These are phyloP conservation scores for Amphirosellinia nigrospora DNA, from an alignment of 495 filamentous ascomycete genomes.

Conservation along the genomic window DNA sequence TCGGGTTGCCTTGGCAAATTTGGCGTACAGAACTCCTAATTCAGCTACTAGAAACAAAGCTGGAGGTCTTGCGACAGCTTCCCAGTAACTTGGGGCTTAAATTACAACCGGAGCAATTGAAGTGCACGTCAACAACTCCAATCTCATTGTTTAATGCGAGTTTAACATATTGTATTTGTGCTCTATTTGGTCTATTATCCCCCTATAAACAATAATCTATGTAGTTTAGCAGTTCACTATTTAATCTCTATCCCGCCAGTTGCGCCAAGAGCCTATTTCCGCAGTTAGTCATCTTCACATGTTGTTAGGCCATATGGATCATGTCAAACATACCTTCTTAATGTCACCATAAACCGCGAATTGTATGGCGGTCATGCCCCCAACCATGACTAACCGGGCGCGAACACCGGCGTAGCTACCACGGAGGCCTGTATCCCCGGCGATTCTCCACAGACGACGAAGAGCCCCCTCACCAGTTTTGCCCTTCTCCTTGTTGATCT, in stretches of 20 bases:
- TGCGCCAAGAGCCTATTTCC: constrained; percentile 36
- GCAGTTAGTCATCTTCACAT: constrained; percentile 14
- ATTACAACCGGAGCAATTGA: neutral
- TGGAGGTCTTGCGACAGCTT: neutral
- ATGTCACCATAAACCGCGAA: constrained; percentile 85
- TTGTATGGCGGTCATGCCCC: constrained; percentile 77
- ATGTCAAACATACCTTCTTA: constrained; percentile 51
- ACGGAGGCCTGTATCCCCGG: constrained; percentile 74
- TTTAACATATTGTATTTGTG: neutral
- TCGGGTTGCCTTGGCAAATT: neutral
- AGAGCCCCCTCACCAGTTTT: constrained; percentile 78
- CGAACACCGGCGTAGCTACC: constrained; percentile 80
- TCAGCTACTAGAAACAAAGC: neutral
- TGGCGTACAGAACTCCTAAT: neutral
- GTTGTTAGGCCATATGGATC: neutral
- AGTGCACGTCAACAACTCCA: neutral
- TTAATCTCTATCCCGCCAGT: constrained; percentile 27
- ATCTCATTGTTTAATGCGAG: neutral
- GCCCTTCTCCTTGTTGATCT: constrained; percentile 91
- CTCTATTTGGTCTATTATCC: constrained; percentile 6
- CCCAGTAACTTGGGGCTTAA: neutral
- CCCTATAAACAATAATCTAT: constrained; percentile 7
- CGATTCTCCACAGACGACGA: constrained; percentile 78
- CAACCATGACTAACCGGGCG: constrained; percentile 75
- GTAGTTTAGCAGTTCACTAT: neutral